Evolutionary conservation across 805 yeast genomes (phyloP), one percentile per base, ranked within the genome.

Genomic region (Grigorovia humatica): DNA sequence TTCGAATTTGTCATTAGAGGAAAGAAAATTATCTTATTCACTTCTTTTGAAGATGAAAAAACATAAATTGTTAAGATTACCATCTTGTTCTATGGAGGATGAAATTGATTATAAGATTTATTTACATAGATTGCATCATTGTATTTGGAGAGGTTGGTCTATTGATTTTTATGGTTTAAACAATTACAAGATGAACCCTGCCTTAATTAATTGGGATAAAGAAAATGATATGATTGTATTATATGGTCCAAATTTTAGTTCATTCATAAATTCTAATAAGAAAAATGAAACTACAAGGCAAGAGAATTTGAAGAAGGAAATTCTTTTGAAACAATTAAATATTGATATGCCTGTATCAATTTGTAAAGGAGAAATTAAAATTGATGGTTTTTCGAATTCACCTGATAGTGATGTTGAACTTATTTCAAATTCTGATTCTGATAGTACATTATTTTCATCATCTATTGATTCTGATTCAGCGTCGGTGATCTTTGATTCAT

Each of bases 111-210:
- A 65, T 47, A 49, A 51, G n/a, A 54, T 60, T 49, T 70, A 71
- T 51, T 55, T 70, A 40, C 55, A 63, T 32, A 69, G 95, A 47
- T 71, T 86, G 46, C 90, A 86, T 62, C 86, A 86, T 61, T 91
- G 96, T 15, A 76, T 87, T 48, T 91, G 97, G 97, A 77, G 98
- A 63, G 88, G 96, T 18, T 91, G 97, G 97, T 85, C 91, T 13
- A 89, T 90, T 69, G 75, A 86, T 49, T 78, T 84, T 58, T 76
- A 78, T 57, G 74, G 80, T 29, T 68, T 82, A 46, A 65, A 71
- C 30, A 73, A 80, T 13, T 11, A 29, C 2, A 88, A 95, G 12
- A 80, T 88, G 9, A 77, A 88, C 27, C 98, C 99, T 1, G 85
- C 87, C 55, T 75, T 76, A 30, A 83, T 91, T 51, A 90, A 93